These are phyloP conservation scores for Colletotrichum falcatum DNA, from an alignment of 2,329 filamentous ascomycete species.

Conservation along the genomic window DNA sequence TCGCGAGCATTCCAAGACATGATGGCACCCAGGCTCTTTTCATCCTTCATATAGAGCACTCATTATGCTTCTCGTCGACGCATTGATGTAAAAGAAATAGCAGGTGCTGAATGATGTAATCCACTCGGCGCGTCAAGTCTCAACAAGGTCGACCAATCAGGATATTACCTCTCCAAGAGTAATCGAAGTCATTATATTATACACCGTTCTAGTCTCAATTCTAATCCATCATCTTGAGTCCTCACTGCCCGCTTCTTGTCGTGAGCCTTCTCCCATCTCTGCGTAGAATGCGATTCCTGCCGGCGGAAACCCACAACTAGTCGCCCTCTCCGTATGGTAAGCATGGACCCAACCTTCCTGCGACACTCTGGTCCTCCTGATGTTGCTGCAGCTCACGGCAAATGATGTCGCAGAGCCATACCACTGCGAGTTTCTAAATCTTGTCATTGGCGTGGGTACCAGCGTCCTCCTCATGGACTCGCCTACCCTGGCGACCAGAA, in stretches of 20 bases:
- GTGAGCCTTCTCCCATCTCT: no score
- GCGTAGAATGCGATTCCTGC: no score
- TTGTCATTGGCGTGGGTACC: no score
- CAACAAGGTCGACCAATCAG: not conserved
- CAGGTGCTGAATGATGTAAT: not conserved
- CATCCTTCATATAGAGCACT: not conserved
- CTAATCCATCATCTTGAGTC: not conserved
- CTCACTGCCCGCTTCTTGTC: no score
- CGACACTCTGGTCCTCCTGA: not conserved
- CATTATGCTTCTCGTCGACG: not conserved
- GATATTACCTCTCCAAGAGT: not conserved
- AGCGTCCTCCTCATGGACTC: no score
- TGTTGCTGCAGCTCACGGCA: not conserved
- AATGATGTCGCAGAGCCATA: not conserved
- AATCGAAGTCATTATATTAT: not conserved
- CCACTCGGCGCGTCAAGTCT: not conserved
- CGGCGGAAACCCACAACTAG: no score
- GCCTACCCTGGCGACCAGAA: no score
- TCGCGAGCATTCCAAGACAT: not conserved
- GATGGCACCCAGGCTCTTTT: not conserved
- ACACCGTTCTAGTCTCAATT: not conserved
- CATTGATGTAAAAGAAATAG: not conserved
- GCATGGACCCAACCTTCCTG: not conserved
- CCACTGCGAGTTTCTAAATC: no score
- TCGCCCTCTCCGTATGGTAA: not conserved